Base-by-base conservation (phyloP, 805 yeast species). In the Brettanomyces sp. region DNA sequence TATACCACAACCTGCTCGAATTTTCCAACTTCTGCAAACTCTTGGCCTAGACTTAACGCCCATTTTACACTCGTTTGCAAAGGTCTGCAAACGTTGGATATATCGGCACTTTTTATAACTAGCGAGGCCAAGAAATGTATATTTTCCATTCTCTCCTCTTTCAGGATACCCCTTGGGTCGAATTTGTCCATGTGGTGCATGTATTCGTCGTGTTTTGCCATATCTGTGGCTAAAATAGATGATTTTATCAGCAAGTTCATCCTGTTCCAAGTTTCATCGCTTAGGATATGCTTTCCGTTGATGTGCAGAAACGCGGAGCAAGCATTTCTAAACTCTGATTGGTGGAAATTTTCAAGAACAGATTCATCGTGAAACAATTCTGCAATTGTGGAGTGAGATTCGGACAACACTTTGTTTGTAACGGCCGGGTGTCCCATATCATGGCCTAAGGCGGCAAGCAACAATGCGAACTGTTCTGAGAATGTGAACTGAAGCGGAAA, bases 341-440 rank as follows among this genome's bases (percentile, higher is more conserved):
- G 72, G 63, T 93, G 99, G 66, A 78, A 89, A 58, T 80, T 79
- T 64, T 93, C 99, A 54, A 93, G 70, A 2, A 85, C 83, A 6
- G 91, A 82, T 45, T 76, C 66, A 51, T 80, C 80, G 42, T 79
- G 69, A 65, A 77, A 90, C 13, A 77, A 56, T 45, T 64, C 60
- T 3, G 91, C 77, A 23, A 88, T 70, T 9, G 88, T 87, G 0
- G 93, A 74, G 7, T 72, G 60, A 54, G 77, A 60, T 48, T 75
- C 69, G 23, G 70, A 66, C 60, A 91, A 66, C 52, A 88, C 79
- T 35, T 78, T 76, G 62, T 88, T 87, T 12, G 95, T 88, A n/a
- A 89, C 79, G 2, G 98, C 99, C 0, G 98, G 98, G 63, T 93
- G 99, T 22, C 96, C 95, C 32, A 86, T 79, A 63, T 93, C 99